Evolutionary conservation across 345 rosid species (phyloP).

Genomic region (Rhodamnia argentea): DNA sequence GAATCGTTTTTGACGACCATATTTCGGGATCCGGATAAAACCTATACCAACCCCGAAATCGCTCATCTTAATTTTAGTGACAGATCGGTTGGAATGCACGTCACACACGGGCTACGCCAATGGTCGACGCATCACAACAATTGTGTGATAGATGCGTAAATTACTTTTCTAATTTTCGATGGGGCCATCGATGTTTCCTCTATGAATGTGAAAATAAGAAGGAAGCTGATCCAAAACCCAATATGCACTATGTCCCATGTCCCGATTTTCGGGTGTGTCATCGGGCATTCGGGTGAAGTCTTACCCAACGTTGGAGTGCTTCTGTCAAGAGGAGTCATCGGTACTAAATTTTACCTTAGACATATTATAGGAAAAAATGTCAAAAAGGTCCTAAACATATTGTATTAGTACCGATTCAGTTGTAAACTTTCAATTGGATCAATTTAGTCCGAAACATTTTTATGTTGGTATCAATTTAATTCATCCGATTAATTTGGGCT

Average conservation of each 20-base stretch:
- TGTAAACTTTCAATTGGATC: too few species aligned
- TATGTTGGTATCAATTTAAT: too few species aligned
- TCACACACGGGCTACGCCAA: neutral
- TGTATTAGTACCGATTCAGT: too few species aligned
- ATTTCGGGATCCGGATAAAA: too few species aligned
- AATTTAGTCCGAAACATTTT: too few species aligned
- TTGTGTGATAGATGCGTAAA: neutral
- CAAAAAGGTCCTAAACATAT: too few species aligned
- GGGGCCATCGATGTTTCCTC: too few species aligned
- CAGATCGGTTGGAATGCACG: neutral
- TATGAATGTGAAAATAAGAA: neutral
- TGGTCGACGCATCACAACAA: neutral
- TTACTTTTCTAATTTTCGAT: neutral
- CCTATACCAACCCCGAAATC: too few species aligned
- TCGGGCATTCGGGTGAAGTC: fast-evolving
- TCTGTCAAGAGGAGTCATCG: neutral
- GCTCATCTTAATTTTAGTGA: neutral
- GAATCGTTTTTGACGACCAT: fast-evolving
- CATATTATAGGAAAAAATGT: neutral
- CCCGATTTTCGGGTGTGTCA: fast-evolving
- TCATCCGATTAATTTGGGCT: too few species aligned
- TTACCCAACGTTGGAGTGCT: neutral
- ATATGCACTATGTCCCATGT: neutral
- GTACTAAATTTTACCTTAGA: fast-evolving
- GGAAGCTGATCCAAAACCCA: neutral